Conservation (phyloP, 2,329 filamentous ascomycete genomes). For the Aspergillus ustus region DNA sequence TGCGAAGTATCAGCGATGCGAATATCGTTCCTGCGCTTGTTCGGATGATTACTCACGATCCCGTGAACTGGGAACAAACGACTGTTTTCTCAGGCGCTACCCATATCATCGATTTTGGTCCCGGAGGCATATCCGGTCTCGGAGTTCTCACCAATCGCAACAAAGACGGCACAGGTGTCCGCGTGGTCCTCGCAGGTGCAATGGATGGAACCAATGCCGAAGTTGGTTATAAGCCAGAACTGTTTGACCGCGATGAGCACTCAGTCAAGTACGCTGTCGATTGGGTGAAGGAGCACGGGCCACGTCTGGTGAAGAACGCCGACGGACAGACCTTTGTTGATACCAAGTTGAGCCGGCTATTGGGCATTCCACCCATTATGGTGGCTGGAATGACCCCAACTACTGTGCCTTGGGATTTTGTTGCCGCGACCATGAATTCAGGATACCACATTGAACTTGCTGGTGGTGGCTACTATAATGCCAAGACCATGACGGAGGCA, state of each 20-base stretch:
- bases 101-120: constrained; percentile 95
- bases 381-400: constrained; percentile 91
- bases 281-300: constrained; percentile 97
- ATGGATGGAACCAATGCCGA: constrained; percentile 88
- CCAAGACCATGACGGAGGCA: constrained; percentile 80
- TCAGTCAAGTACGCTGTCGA: constrained; percentile 94
- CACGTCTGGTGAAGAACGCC: constrained; percentile 87
- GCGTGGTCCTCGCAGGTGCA: constrained; percentile 92
- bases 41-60: constrained; percentile 90
- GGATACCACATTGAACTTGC: constrained; percentile 93
- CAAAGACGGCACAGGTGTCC: constrained; percentile 97
- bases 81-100: constrained; percentile 90
- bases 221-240: constrained; percentile 95
- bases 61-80: constrained; percentile 94
- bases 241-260: constrained; percentile 95
- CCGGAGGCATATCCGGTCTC: constrained; percentile 93
- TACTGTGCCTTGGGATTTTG: constrained; percentile 89
- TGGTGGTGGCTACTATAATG: constrained; percentile 86
- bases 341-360: constrained; percentile 89
- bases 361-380: constrained; percentile 83
- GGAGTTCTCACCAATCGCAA: constrained; percentile 97
- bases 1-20: constrained; percentile 70
- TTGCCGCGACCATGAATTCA: constrained; percentile 89
- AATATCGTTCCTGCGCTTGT: constrained; percentile 86
- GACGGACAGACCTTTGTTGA: constrained; percentile 90